Evolutionary conservation across 208 protist genomes (phyloP).

Genomic region (Acanthamoeba comandoni): DNA sequence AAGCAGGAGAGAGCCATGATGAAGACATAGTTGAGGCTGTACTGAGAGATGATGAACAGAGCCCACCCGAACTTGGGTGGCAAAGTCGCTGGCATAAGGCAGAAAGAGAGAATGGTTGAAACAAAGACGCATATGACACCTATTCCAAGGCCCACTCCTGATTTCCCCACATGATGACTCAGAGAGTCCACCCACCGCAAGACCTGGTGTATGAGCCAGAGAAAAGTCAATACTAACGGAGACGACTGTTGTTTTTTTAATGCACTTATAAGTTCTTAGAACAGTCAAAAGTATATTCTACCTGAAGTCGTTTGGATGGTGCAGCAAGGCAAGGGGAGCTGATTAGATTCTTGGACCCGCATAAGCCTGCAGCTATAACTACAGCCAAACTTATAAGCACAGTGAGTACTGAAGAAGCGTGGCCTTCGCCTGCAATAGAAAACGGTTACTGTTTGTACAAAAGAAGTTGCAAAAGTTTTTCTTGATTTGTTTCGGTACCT

Average conservation of each 20-base stretch:
- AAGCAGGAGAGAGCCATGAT: slow-evolving; percentile 17
- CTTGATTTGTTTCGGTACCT: background rate
- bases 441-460: background rate
- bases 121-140: slow-evolving; percentile 45
- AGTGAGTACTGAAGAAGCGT: background rate
- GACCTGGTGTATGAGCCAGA: slow-evolving; percentile 24
- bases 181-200: background rate
- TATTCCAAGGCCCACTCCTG: background rate
- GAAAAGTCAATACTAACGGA: background rate
- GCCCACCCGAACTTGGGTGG: slow-evolving; percentile 39
- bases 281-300: background rate
- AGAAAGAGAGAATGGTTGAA: slow-evolving; percentile 13
- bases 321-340: slow-evolving; percentile 6
- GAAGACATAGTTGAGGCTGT: slow-evolving; percentile 43
- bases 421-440: background rate
- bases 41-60: slow-evolving; percentile 31
- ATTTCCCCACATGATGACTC: slow-evolving; percentile 21
- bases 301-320: background rate
- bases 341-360: slow-evolving; percentile 7
- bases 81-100: slow-evolving; percentile 25
- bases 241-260: too few relatives aligned
- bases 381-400: background rate
- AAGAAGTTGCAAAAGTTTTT: background rate
- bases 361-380: background rate
- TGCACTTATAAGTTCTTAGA: background rate